phyloP scores from a whole-genome alignment of 2,329 filamentous ascomycete species.

The Pseudopithomyces chartarum region DNA sequence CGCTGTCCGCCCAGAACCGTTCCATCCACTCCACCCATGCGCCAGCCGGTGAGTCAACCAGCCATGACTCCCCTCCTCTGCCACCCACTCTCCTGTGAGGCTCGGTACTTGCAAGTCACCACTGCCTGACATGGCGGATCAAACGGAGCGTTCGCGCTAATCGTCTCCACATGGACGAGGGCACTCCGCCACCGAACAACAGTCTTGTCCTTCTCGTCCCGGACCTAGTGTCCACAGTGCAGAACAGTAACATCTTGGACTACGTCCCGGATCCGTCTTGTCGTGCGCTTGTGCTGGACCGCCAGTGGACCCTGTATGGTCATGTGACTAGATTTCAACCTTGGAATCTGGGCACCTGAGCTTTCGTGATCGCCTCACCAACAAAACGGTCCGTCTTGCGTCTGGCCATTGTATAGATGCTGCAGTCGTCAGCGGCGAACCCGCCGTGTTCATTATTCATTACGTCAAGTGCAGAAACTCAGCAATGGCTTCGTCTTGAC shows the following conservation, averaged over 20 bases:
- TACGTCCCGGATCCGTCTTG: constrained; percentile 1
- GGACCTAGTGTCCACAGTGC: neutral
- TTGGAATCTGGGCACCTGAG: neutral
- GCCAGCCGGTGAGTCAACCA: constrained; percentile 21
- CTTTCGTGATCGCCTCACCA: neutral
- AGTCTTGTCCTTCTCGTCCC: neutral
- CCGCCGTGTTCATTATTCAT: neutral
- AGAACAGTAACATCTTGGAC: neutral
- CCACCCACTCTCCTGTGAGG: constrained; percentile 21
- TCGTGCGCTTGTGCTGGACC: constrained; percentile 1
- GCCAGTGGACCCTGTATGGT: too few species aligned
- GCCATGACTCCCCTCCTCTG: constrained; percentile 9
- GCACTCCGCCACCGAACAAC: neutral
- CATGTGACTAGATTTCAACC: too few species aligned
- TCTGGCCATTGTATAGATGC: neutral
- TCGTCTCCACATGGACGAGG: neutral
- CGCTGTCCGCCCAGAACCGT: neutral
- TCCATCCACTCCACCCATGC: neutral
- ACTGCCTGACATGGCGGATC: constrained; percentile 21
- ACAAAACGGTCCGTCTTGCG: neutral
- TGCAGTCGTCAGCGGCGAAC: neutral
- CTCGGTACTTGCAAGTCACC: constrained; percentile 36
- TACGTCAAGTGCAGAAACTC: neutral
- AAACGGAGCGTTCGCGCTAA: constrained; percentile 12
- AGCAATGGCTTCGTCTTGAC: neutral